Base-by-base conservation (phyloP, 2,329 filamentous ascomycete species). In the Apiospora aurea region DNA sequence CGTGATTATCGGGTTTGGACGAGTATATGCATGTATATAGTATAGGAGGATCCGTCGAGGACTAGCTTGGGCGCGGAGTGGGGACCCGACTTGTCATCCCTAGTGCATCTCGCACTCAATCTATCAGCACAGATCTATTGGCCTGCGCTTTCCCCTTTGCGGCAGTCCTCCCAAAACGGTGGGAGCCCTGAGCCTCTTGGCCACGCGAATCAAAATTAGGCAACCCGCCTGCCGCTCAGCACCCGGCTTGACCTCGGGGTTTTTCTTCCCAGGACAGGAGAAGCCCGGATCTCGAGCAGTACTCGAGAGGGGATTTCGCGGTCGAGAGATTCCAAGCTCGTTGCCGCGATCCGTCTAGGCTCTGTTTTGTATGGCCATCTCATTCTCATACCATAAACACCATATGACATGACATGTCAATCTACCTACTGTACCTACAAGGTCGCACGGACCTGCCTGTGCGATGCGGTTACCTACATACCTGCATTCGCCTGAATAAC, bases 31-130 rank as follows among this genome's bases (percentile, higher is more conserved):
- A 61, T 21, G 2, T 61, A 61, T 21, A 61, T 61, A 16, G 34
- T 61, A 61, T 61, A 61, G 53, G 18, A 34, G 29, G 29, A 34
- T 61, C 16, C 4, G 29, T 38, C 53, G 29, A 61, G 53, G 53
- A 61, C 53, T 61, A 61, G 53, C 53, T 34, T 10, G 7, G 29
- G 11, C 26, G 53, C 53, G 53, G 18, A 61, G 53, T 61, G 53
- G 53, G 51, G 53, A 34, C 29, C 16, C 8, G 16, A 61, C 53
- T 38, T 61, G 53, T 61, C 53, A 61, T 38, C 10, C 16, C 21
- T 61, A 61, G 53, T 21, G 53, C 53, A 61, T 61, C 53, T 38
- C 21, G 26, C 53, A 49, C 46, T n/a, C 53, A 61, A 61, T 61
- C 53, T 61, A 38, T 38, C 29, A 61, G 18, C 29, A 61, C 18